Base-by-base conservation (phyloP, 768 basidiomycete genomes). In the Lactarius akahatsu region DNA sequence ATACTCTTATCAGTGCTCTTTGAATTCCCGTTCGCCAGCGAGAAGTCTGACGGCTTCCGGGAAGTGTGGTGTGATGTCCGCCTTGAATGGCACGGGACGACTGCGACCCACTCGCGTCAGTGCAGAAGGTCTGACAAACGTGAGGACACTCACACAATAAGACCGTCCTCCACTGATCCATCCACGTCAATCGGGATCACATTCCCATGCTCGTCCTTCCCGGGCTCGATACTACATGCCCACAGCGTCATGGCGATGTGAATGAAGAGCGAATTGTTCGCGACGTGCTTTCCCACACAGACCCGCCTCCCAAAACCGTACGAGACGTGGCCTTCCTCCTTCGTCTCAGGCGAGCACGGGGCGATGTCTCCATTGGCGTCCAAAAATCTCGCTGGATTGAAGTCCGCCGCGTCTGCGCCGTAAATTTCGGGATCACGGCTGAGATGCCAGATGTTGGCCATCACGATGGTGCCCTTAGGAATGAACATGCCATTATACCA, bases 381-480 rank as follows among this genome's bases (percentile, higher is more conserved):
- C 5, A 77, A 67, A 57, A 71, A 69, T 13, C 75, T 50, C 26
- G n/a, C 62, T 61, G 69, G 74, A 13, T 58, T 52, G 67, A 74
- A 75, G 26, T 61, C 23, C 13, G 64, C 67, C 0, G 58, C 71
- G 32, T 76, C 72, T 3, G 61, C 58, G 4, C 73, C 73, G 40
- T 73, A 76, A 16, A 76, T 59, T 4, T 69, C 64, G n/a, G 64
- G 66, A 30, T 74, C 72, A 23, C 64, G 64, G 41, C 74, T 70
- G 55, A 71, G 67, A 15, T 63, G 50, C 60, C 56, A 76, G 56
- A 72, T 63, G 55, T 77, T 78, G 11, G 69, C 70, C 23, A 78
- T 61, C 28, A 77, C 66, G 1, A 76, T 72, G 1, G 77, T 75
- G 8, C 76, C 78, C 41, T 72, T 75, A 0, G 79, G 78, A n/a